Base-by-base conservation (phyloP, 805 yeast genomes). In the Pichia cabralensis region DNA sequence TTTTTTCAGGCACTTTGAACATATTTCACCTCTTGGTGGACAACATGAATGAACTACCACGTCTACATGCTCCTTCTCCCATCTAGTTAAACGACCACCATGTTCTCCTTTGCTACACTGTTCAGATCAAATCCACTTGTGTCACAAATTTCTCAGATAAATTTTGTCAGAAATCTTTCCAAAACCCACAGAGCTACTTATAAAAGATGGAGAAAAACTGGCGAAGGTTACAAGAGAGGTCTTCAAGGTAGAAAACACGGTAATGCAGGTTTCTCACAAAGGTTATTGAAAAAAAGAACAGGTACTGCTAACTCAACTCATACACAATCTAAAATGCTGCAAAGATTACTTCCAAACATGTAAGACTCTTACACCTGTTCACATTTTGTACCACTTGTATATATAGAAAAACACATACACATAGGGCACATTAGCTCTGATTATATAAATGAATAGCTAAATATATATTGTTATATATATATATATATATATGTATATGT, bases 191-290 rank as follows among this genome's bases (percentile, higher is more conserved):
- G 84, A 52, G 84, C 94, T 18, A 79, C 94, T 6, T 86, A 86
- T 31, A 84, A 81, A 54, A 72, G 96, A 60, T 83, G 92, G 76
- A 71, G 80, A 54, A 76, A 75, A 49, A 79, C 81, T 5, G 84
- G 81, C 2, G 71, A 74, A n/a, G 78, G 65, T 15, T 69, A 66
- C 58, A 71, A 76, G 47, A 64, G 84, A 52, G 88, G 69, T 42
- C 74, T 76, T 47, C 80, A 94, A 15, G 94, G 95, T 9, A 74
- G 95, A 62, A 80, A 82, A 45, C 96, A 88, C 55, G 96, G 96
- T 33, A 88, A 88, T 51, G 83, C 86, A 2, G 88, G 95, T 16
- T 88, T 92, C 80, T 69, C 86, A 22, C 62, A 71, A 26, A 67
- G 76, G 33, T 65, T 71, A 18, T 59, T 80, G 49, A 63, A 72